A percentile compares a stretch with the other conserved stretches of the same genome.
These are phyloP conservation scores for Paradendryphiella salina DNA, from an alignment of 2,329 filamentous ascomycete genomes.

Conservation along the genomic window DNA sequence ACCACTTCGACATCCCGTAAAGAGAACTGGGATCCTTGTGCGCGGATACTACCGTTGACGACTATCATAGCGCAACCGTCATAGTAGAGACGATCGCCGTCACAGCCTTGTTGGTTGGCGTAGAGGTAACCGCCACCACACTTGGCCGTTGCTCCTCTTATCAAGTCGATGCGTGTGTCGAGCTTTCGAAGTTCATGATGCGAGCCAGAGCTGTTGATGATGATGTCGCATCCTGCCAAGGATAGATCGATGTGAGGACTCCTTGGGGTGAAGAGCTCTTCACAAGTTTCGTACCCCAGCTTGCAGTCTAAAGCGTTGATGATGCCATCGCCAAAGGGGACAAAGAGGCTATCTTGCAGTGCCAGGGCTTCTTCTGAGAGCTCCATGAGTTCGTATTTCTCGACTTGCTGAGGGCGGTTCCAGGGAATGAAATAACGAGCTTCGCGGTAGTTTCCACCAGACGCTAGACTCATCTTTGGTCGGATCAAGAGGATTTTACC, in stretches of 20 bases:
- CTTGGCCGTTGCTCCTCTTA: constrained; percentile 67
- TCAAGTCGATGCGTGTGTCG: constrained; percentile 64
- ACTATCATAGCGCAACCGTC: constrained; percentile 65
- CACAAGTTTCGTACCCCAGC: constrained; percentile 10
- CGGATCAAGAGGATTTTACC: constrained; percentile 71
- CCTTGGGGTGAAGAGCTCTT: constrained; percentile 10
- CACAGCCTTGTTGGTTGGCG: constrained; percentile 59
- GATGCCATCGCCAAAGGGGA: constrained; percentile 70
- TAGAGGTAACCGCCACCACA: constrained; percentile 58
- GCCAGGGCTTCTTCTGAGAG: constrained; percentile 54
- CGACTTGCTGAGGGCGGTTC: constrained; percentile 53
- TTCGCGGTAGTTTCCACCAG: constrained; percentile 64
- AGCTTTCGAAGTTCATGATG: constrained; percentile 72
- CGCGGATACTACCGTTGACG: constrained; percentile 64
- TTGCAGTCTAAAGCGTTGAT: constrained; percentile 61
- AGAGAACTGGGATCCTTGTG: constrained; percentile 68
- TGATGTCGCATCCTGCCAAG: constrained; percentile 57
- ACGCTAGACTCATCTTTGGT: constrained; percentile 71
- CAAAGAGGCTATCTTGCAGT: constrained; percentile 59
- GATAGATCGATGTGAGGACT: constrained; percentile 6
- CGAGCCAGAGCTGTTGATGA: constrained; percentile 58
- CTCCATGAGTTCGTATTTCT: constrained; percentile 62
- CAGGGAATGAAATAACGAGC: constrained; percentile 44
- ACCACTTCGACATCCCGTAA: constrained; percentile 59
- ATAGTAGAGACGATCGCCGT: constrained; percentile 41